Base-by-base conservation (phyloP, 768 basidiomycete species). In the Rhodotorula paludigena region DNA sequence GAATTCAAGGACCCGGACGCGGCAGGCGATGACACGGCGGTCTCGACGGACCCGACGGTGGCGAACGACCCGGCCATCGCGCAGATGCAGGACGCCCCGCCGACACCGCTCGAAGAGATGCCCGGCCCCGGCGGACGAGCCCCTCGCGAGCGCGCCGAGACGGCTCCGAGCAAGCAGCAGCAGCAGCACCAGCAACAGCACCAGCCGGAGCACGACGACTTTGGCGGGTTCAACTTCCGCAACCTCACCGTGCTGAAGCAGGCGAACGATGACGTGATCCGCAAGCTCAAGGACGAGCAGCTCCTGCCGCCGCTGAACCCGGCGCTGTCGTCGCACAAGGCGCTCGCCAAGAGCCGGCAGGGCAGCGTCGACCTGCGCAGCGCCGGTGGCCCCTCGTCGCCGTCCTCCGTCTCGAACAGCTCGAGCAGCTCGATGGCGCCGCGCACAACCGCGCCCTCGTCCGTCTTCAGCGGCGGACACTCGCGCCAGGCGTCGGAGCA, bases 201-300 rank as follows among this genome's bases (percentile, higher is more conserved):
- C n/a, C n/a, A n/a, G n/a, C n/a, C n/a, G n/a, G n/a, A 55, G 15
- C 62, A 64, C 51, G 71, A 94, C 74, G 93, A 97, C 75, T 99
- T 98, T 79, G 96, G 96, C 30, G 87, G 91, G 0, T 99, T 99
- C 82, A 92, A 88, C 79, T 99, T 92, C 84, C 97, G 97, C 83
- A 99, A 99, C 77, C 78, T 97, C 48, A 91, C 91, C 0, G 85
- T 96, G 12, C 81, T 98, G 78, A 99, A 98, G 80, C 92, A 97
- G 79, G 92, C 91, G 25, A 99, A 99, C 77, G 96, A 99, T 79
- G 93, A 98, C 77, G 87, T 98, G 73, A 96, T 99, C 74, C 86
- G 90, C 68, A 96, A 97, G 79, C 82, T 98, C 76, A 88, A 90
- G 79, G 89, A 89, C 4, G 94, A 97, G 71, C 90, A 91, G 75